phyloP scores from a whole-genome alignment of 225 moss, liverwort and hornwort species.

The Marchantia paleacea region DNA sequence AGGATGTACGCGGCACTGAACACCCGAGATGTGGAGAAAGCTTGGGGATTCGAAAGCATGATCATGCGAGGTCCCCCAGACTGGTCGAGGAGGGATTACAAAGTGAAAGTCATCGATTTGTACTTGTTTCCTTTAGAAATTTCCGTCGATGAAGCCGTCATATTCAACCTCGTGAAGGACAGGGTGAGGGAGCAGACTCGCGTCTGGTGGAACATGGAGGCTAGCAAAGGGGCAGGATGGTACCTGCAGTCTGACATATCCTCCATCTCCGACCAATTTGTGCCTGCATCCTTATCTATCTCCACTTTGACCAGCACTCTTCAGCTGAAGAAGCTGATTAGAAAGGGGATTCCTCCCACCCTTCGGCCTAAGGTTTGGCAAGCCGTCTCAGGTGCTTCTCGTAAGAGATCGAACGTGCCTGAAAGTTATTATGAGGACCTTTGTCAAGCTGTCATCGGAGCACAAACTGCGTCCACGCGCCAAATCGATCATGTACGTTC shows the following conservation, averaged over 20 bases:
- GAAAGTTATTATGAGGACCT: conserved; percentile 93
- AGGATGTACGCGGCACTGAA: conserved; percentile 42
- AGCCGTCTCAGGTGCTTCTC: conserved; percentile 73
- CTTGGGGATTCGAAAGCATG: conserved; percentile 43
- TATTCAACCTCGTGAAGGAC: conserved; percentile 73
- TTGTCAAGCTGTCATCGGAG: conserved; percentile 66
- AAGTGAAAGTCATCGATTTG: conserved; percentile 80
- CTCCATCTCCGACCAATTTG: conserved; percentile 64
- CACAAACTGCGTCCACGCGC: conserved; percentile 69
- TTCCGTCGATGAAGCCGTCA: conserved; percentile 71
- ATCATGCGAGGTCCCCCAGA: conserved; percentile 46
- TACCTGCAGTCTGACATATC: conserved; percentile 77
- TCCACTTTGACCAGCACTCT: conserved; percentile 80
- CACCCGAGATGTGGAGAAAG: conserved; percentile 36
- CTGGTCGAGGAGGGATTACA: conserved; percentile 56
- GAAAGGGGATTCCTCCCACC: conserved; percentile 87
- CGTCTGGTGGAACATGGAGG: conserved; percentile 84
- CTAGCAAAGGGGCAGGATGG: conserved; percentile 90
- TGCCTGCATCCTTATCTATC: conserved; percentile 75
- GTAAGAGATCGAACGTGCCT: conserved; percentile 82
- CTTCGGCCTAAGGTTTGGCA: conserved; percentile 87
- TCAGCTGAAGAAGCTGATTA: conserved; percentile 84
- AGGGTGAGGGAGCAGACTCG: conserved; percentile 88
- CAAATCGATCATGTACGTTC: conserved; percentile 85
- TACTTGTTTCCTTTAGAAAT: conserved; percentile 76